Conservation (phyloP, 148 eudicot species). For the Vaccinium darrowii region DNA sequence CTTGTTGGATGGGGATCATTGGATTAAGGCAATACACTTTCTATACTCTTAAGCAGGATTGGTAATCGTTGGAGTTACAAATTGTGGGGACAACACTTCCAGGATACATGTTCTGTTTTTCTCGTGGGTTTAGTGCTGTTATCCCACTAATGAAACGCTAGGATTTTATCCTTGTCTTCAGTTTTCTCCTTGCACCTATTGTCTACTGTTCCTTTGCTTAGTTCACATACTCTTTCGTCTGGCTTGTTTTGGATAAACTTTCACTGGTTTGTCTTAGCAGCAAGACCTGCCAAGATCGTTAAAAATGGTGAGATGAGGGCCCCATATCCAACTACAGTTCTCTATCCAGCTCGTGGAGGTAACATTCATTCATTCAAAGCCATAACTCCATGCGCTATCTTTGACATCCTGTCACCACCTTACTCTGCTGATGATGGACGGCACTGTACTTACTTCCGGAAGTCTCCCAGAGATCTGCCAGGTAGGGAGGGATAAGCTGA, state of each 20-base stretch:
- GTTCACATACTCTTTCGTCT: neutral
- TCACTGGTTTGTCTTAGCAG: slow-evolving; percentile 30
- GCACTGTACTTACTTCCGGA: no score
- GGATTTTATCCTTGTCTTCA: neutral
- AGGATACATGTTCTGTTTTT: neutral
- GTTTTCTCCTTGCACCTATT: neutral
- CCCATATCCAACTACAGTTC: slow-evolving; percentile 74
- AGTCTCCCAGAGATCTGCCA: slow-evolving; percentile 48
- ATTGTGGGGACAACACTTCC: neutral
- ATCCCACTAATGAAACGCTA: neutral
- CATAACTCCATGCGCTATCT: slow-evolving; percentile 83
- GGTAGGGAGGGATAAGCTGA: slow-evolving; percentile 21
- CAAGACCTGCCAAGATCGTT: slow-evolving; percentile 73
- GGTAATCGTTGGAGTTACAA: neutral
- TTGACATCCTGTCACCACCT: slow-evolving; percentile 96
- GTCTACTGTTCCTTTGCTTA: neutral
- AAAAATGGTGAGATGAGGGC: slow-evolving; percentile 78
- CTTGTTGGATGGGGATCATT: neutral
- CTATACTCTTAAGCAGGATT: neutral
- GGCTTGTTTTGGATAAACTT: neutral
- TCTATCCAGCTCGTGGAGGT: slow-evolving; percentile 85
- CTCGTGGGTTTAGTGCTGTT: neutral
- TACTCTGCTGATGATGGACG: slow-evolving; percentile 85
- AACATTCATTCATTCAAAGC: slow-evolving; percentile 95
- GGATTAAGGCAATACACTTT: neutral